Conservation (phyloP, 176 grass and related monocot genomes). For the Bromus sterilis region DNA sequence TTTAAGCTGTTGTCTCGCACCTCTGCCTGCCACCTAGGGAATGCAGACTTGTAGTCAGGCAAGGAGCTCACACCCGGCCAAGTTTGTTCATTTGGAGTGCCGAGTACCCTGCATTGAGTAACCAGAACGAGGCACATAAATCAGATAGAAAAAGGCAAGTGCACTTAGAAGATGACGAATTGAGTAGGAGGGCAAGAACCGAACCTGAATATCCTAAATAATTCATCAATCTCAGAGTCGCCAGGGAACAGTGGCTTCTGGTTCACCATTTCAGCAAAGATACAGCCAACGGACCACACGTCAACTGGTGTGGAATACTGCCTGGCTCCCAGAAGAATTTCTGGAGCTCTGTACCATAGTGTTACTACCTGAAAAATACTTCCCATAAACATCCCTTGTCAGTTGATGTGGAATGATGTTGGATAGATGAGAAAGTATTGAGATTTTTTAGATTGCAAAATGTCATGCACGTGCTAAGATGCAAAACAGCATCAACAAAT, state of each 20-base stretch:
- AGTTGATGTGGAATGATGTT: conserved; percentile 3
- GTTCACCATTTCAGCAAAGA: conserved; percentile 98
- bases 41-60: conserved; percentile 85
- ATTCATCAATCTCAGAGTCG: conserved; percentile 90
- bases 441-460: background rate
- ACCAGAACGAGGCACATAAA: background rate
- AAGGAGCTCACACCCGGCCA: conserved; percentile 83
- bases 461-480: background rate
- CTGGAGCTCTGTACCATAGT: conserved; percentile 93
- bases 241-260: conserved; percentile 82
- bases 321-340: conserved; percentile 80
- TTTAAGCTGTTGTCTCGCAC: conserved; percentile 21
- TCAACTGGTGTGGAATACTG: conserved; percentile 94
- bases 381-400: conserved; percentile 14
- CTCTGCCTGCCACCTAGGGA: conserved; percentile 82
- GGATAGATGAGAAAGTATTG: background rate
- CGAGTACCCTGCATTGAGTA: conserved; percentile 47
- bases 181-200: background rate
- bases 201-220: conserved; percentile 98
- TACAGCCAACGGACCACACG: conserved; percentile 95
- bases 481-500: background rate
- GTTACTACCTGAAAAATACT: conserved; percentile 80
- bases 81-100: conserved; percentile 88
- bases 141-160: background rate
- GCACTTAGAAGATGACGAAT: background rate